Conservation (phyloP, 805 yeast genomes). For the Phaffomyces thermotolerans region DNA sequence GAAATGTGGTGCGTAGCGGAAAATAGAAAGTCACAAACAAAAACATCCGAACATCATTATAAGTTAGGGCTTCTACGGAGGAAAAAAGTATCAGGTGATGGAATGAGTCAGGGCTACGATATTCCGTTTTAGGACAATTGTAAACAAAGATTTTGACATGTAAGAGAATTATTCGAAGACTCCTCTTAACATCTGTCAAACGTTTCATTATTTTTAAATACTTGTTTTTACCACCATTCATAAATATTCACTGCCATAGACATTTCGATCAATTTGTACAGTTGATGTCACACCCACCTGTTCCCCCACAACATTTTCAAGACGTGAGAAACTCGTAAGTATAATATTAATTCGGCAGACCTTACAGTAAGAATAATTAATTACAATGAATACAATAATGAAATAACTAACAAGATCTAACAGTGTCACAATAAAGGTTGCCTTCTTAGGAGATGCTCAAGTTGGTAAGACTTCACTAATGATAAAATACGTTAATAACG, state of each 20-base stretch:
- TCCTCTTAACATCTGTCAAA: too few relatives aligned
- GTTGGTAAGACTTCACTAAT: conserved; percentile 93
- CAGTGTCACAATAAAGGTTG: conserved; percentile 70
- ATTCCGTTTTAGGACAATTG: too few relatives aligned
- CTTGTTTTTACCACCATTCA: neutral
- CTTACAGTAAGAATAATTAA: too few relatives aligned
- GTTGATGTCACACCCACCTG: conserved; percentile 12
- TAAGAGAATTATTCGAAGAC: too few relatives aligned
- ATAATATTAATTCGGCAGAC: too few relatives aligned
- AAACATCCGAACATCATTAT: too few relatives aligned
- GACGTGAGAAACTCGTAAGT: conserved; percentile 18
- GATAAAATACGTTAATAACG: conserved; percentile 96
- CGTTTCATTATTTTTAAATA: neutral
- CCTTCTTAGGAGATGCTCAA: conserved; percentile 91
- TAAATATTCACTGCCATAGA: neutral
- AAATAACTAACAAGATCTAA: neutral
- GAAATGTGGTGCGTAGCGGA: too few relatives aligned
- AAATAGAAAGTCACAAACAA: too few relatives aligned
- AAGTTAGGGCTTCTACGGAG: too few relatives aligned
- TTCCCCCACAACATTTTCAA: conserved; percentile 17
- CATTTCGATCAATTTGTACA: neutral
- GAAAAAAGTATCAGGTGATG: too few relatives aligned
- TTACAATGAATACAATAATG: neutral
- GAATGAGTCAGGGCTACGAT: neutral
- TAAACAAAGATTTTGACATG: too few relatives aligned